Base-by-base conservation (phyloP, 2,329 filamentous ascomycete species). In the Colletotrichum tamarilloi region DNA sequence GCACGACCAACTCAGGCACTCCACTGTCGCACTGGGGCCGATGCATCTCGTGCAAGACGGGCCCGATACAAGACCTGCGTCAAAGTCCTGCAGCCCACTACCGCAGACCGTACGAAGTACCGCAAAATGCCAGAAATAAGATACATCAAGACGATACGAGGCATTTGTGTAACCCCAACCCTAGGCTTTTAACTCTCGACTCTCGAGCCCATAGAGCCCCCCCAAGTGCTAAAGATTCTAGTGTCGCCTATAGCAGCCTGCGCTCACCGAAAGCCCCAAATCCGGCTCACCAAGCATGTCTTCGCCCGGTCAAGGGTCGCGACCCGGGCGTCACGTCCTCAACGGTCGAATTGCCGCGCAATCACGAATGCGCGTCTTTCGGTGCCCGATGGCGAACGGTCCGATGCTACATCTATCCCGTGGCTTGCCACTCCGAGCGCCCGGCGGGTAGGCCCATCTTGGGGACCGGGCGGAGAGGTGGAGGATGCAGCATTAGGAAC, bases 1-100 rank as follows among this genome's bases (percentile, higher is more conserved):
- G 70, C 67, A 73, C 19, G 46, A 60, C 70, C 70, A 73, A 58
- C 67, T 30, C 59, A 70, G 32, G 53, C 55, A 55, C 60, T 73
- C 65, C 70, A 70, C 55, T 19, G 35, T 69, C 52, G 24, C 22
- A 30, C 35, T 62, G 32, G 53, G 57, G 30, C 67, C 66, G 53
- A 64, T 53, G 30, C 42, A 63, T 56, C 55, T 69, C 53, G 38
- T 35, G 66, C 67, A 57, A 68, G 55, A 52, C 60, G 68, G 72
- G 62, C 72, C 72, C 68, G 68, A 74, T 74, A 22, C 58, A 58
- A 72, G 68, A 63, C 72, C 68, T 65, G 60, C 67, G 49, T 64
- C 67, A 55, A 55, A 65, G 53, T 70, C 65, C 69, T 63, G 58
- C 65, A 38, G 28, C n/a, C 14, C 11, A n/a, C 7, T 49, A 62